Base-by-base conservation (phyloP, 305 asterid genomes). In the Fraxinus floribunda region DNA sequence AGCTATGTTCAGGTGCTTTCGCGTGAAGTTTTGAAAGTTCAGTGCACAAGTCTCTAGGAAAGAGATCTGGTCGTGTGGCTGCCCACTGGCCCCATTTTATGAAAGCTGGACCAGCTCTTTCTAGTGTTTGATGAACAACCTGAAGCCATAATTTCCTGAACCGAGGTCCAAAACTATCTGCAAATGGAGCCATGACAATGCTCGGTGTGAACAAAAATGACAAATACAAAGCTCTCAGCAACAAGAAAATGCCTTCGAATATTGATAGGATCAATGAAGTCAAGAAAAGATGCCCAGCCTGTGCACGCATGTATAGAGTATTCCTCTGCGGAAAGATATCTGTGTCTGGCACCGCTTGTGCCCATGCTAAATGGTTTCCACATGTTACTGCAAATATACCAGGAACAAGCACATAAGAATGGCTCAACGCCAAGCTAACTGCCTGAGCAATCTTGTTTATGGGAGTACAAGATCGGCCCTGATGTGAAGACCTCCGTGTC, bases 51-150 rank as follows among this genome's bases (percentile, higher is more conserved):
- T 96, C 99, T 66, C 81, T 79, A 20, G 98, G 98, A 76, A 96
- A 96, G 32, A 93, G 91, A 90, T 96, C 98, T 0, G 98, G 99
- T 15, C 99, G 91, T 57, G 98, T 92, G 73, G 98, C 98, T 36
- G 98, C 98, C 98, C 98, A 96, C 77, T 94, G 99, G 83, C 99
- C 98, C 99, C 98, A 96, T 86, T 94, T 96, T 86, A 96, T 96
- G 84, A 96, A 96, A 0, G 98, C 98, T 20, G 99, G 99, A 39
- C 98, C 99, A n/a, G 98, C 98, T 83, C 87, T 86, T 90, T 92
- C 98, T 13, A 96, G 91, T 8, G 99, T 96, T 29, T 83, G 90
- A 85, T 87, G 99, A 81, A 96, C 94, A 83, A 90, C 89, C 80
- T 91, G 95, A 78, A 96, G 97, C 99, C 99, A 96, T 75, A 88